Percentiles rank a stretch among this genome's conserved stretches.
Evolutionary conservation across 1,284 basidiomycete species (phyloP).

Genomic region (Limonomyces culmigenus): DNA sequence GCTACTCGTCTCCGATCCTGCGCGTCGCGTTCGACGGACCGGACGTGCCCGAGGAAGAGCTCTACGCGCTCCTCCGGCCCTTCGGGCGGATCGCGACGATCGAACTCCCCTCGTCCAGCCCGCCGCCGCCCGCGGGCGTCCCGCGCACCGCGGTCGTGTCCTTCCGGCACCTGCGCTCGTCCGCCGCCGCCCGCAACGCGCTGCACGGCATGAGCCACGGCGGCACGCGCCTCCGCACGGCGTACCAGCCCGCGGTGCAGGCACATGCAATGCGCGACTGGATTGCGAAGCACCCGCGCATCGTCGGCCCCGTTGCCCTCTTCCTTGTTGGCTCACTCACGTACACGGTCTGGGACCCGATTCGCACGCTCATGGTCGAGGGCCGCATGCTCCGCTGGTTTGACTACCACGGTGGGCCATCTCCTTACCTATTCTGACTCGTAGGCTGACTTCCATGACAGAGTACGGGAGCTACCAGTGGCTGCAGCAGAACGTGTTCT

Average conservation of each 20-base stretch:
- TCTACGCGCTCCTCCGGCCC: slow-evolving; percentile 64
- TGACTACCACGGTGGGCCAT: slow-evolving; percentile 35
- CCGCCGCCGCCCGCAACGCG: slow-evolving; percentile 74
- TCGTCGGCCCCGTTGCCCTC: slow-evolving; percentile 71
- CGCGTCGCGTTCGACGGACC: slow-evolving; percentile 78
- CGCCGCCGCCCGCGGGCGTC: slow-evolving; percentile 49
- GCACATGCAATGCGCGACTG: slow-evolving; percentile 71
- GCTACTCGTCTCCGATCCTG: slow-evolving; percentile 59
- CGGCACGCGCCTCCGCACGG: slow-evolving; percentile 44
- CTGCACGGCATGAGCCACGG: slow-evolving; percentile 55
- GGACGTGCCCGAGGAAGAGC: slow-evolving; percentile 62
- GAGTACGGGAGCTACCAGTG: slow-evolving; percentile 52
- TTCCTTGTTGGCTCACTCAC: slow-evolving; percentile 82
- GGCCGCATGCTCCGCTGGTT: slow-evolving; percentile 76
- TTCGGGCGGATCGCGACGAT: slow-evolving; percentile 72
- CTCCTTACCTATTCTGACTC: neutral
- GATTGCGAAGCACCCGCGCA: slow-evolving; percentile 72
- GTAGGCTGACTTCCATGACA: slow-evolving; percentile 12
- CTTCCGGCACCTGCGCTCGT: slow-evolving; percentile 49
- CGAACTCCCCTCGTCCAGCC: slow-evolving; percentile 34
- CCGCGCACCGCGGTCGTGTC: slow-evolving; percentile 48
- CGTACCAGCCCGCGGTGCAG: slow-evolving; percentile 63
- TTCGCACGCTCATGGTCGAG: slow-evolving; percentile 75
- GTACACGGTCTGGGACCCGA: slow-evolving; percentile 86
- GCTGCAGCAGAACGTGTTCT: slow-evolving; percentile 34